Base-by-base conservation (phyloP, 352 stramenopile species). In the Plasmopara muralis region DNA sequence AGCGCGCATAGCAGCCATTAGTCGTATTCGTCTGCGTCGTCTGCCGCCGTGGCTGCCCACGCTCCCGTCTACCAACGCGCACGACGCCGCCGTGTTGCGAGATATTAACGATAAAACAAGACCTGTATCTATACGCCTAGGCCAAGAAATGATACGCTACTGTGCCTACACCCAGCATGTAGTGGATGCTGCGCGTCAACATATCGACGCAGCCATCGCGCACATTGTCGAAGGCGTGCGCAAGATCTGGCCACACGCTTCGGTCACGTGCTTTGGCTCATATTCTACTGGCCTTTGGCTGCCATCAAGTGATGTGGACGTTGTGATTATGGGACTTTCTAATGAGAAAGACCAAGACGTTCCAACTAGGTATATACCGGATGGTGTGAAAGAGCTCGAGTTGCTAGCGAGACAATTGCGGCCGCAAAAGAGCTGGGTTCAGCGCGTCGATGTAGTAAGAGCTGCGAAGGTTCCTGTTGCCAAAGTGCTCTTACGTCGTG, bases 231-330 rank as follows among this genome's bases (percentile, higher is more conserved):
- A 73, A 18, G 70, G 68, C 4, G 77, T 93, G 47, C 62, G 83
- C 50, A 60, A 63, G 44, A 77, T 90, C 42, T 95, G 83, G 82
- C 84, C 84, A 28, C 73, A 86, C 13, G 80, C 82, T 13, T 76
- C 57, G 0, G 71, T 91, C 41, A 69, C 63, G 48, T 86, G 78
- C 56, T 95, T 89, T 62, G 87, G 87, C 12, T 94, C 82, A 43
- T 94, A 90, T 43, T 78, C 79, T 16, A 95, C 70, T 16, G 87
- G 81, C 0, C 68, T 96, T n/a, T 94, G 85, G 81, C 70, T 93
- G 29, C 85, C 87, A 6, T 88, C 80, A 4, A 93, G 81, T 43
- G 87, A 96, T 49, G 79, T 96, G 5, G 87, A 96, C 52, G 83
- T 96, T 12, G 85, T 96, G 8, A 75, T 96, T 8, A 81, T 90